Evolutionary conservation across 2,329 filamentous ascomycete genomes (phyloP).

Genomic region (Colletotrichum trifolii): DNA sequence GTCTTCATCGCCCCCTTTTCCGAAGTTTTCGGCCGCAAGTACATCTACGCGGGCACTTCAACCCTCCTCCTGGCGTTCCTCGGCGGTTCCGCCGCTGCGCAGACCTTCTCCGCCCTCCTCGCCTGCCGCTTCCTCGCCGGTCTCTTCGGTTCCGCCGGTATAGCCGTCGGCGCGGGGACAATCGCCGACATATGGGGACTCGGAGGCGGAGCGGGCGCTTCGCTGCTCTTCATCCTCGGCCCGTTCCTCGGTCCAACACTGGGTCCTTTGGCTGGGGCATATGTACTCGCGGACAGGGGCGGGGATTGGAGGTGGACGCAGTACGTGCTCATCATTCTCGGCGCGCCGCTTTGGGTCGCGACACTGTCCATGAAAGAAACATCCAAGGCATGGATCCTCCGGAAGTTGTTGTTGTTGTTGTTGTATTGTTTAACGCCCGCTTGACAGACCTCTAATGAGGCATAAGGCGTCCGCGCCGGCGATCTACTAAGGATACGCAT

Average conservation of each 20-base stretch:
- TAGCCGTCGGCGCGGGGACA: slow-evolving; percentile 80
- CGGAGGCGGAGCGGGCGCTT: slow-evolving; percentile 67
- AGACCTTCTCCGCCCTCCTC: slow-evolving; percentile 75
- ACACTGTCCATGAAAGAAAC: slow-evolving; percentile 30
- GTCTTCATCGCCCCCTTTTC: slow-evolving; percentile 83
- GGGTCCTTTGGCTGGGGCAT: slow-evolving; percentile 65
- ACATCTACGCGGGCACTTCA: slow-evolving; percentile 77
- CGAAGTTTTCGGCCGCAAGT: slow-evolving; percentile 72
- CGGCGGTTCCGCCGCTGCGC: slow-evolving; percentile 70
- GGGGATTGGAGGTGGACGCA: slow-evolving; percentile 40
- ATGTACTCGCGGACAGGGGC: slow-evolving; percentile 24
- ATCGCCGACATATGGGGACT: slow-evolving; percentile 79
- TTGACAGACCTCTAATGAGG: too few species aligned
- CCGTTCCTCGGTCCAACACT: slow-evolving; percentile 66
- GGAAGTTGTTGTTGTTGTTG: too few species aligned
- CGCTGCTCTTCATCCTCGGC: slow-evolving; percentile 81
- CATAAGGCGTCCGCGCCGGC: too few species aligned
- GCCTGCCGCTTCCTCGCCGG: slow-evolving; percentile 76
- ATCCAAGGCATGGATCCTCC: slow-evolving; percentile 29
- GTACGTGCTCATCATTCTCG: slow-evolving; percentile 39
- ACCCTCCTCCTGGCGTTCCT: slow-evolving; percentile 74
- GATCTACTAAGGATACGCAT: too few species aligned
- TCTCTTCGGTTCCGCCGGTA: slow-evolving; percentile 77
- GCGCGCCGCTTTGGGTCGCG: slow-evolving; percentile 21
- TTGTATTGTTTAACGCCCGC: too few species aligned